phyloP scores from a whole-genome alignment of 345 rosid genomes.

The Acer yangbiense region DNA sequence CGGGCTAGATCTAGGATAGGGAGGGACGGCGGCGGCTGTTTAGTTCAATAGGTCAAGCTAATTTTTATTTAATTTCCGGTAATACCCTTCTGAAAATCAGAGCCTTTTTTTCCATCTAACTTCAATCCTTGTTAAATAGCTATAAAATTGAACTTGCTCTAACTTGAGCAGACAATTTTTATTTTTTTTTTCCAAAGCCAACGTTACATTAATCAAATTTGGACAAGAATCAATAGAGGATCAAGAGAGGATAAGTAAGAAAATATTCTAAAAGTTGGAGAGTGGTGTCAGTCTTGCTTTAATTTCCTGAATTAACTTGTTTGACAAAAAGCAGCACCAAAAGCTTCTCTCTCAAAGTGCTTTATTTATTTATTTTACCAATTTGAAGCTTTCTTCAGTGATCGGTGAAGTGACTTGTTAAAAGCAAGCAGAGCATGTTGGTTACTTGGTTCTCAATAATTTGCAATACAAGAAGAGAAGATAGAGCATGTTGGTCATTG shows the following conservation, averaged over 20 bases:
- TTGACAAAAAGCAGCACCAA: not conserved
- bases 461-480: not conserved
- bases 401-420: not conserved
- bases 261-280: not conserved
- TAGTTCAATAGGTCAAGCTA: no score
- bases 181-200: no score
- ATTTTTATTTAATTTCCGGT: no score
- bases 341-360: not conserved
- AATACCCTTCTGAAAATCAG: no score
- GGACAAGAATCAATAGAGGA: no score
- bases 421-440: not conserved
- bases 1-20: no score
- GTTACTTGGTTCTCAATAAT: not conserved
- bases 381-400: not conserved
- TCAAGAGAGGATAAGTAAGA: not conserved
- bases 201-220: no score
- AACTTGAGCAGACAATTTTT: no score
- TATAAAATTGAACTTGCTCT: not conserved
- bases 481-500: not conserved
- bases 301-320: not conserved
- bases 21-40: no score
- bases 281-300: not conserved
- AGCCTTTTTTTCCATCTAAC: no score
- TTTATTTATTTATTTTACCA: not conserved
- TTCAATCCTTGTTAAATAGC: not conserved